Percentiles rank a stretch among this genome's conserved stretches.
phyloP scores from a whole-genome alignment of 2,329 filamentous ascomycete genomes.

The Passalora sequoiae region DNA sequence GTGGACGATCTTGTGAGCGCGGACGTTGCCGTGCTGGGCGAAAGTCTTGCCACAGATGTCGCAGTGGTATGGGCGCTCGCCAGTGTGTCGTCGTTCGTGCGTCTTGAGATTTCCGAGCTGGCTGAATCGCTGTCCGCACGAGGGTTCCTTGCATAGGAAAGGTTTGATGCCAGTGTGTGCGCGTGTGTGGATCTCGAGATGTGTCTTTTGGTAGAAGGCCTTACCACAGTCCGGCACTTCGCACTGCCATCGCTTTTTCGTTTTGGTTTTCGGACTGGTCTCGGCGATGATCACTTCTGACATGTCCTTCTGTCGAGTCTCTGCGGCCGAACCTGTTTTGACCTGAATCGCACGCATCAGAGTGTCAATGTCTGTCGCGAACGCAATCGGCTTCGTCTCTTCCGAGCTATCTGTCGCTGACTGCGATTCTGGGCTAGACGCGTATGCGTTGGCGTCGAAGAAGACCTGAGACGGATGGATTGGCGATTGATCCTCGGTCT shows the following conservation, averaged over 20 bases:
- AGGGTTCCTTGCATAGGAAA: conserved; percentile 72
- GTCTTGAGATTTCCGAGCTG: conserved; percentile 91
- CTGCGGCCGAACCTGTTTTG: conserved; percentile 45
- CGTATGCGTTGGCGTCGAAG: conserved; percentile 32
- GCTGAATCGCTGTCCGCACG: conserved; percentile 76
- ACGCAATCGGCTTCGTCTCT: conserved; percentile 47
- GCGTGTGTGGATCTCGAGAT: conserved; percentile 82
- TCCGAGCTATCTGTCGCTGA: conserved; percentile 42
- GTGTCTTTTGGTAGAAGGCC: conserved; percentile 85
- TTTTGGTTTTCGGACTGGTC: conserved; percentile 18
- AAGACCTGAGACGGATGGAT: conserved; percentile 39
- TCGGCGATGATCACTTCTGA: background rate
- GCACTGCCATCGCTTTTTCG: conserved; percentile 68
- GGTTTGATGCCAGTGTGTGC: conserved; percentile 87
- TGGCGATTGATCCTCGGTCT: conserved; percentile 41
- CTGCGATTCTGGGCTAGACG: conserved; percentile 34
- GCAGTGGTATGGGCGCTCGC: conserved; percentile 78
- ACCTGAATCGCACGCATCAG: conserved; percentile 85
- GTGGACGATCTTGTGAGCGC: conserved; percentile 78
- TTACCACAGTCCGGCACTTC: conserved; percentile 69
- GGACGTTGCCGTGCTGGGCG: conserved; percentile 78
- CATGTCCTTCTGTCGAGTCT: conserved; percentile 9
- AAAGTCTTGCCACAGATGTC: conserved; percentile 75
- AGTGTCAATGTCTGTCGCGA: conserved; percentile 77
- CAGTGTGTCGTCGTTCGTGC: conserved; percentile 80